Evolutionary conservation across 1,284 basidiomycete species (phyloP).

Genomic region (Microbotryum violaceum): DNA sequence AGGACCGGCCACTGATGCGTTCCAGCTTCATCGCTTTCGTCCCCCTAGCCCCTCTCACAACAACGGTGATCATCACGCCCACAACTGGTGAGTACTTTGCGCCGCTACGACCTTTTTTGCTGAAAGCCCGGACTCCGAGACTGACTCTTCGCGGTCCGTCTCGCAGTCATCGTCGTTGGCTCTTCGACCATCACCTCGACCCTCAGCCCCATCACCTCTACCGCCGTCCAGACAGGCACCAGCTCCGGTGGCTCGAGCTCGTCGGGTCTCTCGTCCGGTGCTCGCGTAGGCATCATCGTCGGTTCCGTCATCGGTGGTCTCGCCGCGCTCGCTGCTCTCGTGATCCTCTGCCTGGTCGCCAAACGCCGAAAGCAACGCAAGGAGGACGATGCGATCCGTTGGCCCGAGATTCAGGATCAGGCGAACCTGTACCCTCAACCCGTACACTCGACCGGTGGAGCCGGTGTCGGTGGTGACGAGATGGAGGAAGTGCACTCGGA

Average conservation of each 20-base stretch:
- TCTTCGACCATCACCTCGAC: slow-evolving; percentile 27
- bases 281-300: slow-evolving; percentile 25
- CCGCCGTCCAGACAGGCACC: background rate
- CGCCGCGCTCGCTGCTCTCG: slow-evolving; percentile 14
- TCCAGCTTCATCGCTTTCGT: background rate
- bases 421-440: slow-evolving; percentile 36
- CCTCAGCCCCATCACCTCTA: slow-evolving; percentile 9
- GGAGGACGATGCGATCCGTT: slow-evolving; percentile 31
- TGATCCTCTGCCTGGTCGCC: slow-evolving; percentile 15
- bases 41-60: background rate
- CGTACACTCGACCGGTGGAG: slow-evolving; percentile 29
- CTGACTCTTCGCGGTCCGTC: background rate
- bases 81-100: slow-evolving; percentile 16
- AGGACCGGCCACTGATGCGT: background rate
- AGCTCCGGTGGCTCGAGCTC: background rate
- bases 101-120: background rate
- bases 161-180: slow-evolving; percentile 28
- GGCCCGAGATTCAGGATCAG: slow-evolving; percentile 32
- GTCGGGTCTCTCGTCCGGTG: slow-evolving; percentile 27
- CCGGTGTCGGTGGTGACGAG: slow-evolving; percentile 34
- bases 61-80: slow-evolving; percentile 26
- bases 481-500: slow-evolving; percentile 21
- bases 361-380: slow-evolving; percentile 12
- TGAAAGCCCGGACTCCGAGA: background rate
- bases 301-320: slow-evolving; percentile 26